phyloP scores from a whole-genome alignment of 2,329 filamentous ascomycete genomes.

The Botrytis tulipae region DNA sequence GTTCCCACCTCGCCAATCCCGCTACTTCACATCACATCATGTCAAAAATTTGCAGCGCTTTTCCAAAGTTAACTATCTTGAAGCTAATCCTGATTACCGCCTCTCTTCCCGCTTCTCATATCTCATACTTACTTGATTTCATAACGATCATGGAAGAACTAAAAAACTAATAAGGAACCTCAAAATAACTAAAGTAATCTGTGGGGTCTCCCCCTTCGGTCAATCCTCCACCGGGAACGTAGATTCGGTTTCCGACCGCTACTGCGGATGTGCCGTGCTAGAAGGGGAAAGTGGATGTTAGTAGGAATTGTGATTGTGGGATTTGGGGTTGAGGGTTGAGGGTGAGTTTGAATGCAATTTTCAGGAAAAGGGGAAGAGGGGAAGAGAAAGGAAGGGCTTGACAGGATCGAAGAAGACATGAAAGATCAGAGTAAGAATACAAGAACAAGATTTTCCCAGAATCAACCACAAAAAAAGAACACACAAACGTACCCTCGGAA shows the following conservation, averaged over 20 bases:
- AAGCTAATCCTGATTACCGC: not conserved
- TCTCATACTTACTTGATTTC: not conserved
- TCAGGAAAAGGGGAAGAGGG: no score
- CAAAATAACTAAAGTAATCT: slow-evolving; percentile 16
- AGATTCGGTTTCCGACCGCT: slow-evolving; percentile 34
- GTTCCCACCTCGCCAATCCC: not conserved
- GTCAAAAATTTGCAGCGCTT: no score
- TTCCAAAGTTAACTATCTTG: not conserved
- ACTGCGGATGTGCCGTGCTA: slow-evolving; percentile 40
- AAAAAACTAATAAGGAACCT: not conserved
- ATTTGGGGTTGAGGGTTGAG: fast-evolving
- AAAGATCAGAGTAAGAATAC: no score
- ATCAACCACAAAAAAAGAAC: not conserved
- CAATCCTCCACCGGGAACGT: slow-evolving; percentile 42
- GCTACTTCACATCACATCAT: not conserved
- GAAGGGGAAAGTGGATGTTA: not conserved
- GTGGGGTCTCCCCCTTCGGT: slow-evolving; percentile 5
- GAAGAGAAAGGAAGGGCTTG: no score
- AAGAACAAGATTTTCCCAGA: not conserved
- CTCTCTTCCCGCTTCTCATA: not conserved
- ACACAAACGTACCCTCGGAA: slow-evolving; percentile 32
- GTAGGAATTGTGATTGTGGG: fast-evolving
- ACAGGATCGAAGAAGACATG: no score
- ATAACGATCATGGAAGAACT: no score
- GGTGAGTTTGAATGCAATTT: no score